These are phyloP conservation scores for Bodo saltans DNA, from an alignment of 78 protist genomes.

Conservation along the genomic window DNA sequence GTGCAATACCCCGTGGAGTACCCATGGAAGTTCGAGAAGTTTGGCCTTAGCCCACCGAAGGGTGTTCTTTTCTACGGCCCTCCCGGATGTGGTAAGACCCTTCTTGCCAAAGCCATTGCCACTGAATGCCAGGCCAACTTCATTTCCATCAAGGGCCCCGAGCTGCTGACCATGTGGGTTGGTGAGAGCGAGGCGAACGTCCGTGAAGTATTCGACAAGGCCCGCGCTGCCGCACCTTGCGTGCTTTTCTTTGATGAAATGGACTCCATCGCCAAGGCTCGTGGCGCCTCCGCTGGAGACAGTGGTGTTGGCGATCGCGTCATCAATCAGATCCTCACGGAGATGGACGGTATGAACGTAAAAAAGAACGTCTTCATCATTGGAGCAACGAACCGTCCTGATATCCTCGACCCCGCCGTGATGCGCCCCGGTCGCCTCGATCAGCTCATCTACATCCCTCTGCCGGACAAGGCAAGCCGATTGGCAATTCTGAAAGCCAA, in stretches of 20 bases:
- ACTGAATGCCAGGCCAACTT: slow-evolving; percentile 99
- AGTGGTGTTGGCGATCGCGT: slow-evolving; percentile 99
- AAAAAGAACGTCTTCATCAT: slow-evolving; percentile 99
- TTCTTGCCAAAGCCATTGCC: slow-evolving; percentile 99
- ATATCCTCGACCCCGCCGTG: slow-evolving; percentile 99
- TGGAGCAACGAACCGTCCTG: slow-evolving; percentile 99
- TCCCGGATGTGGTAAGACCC: slow-evolving; percentile 99
- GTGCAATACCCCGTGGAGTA: slow-evolving; percentile 99
- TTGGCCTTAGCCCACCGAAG: slow-evolving; percentile 95
- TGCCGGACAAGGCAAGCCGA: slow-evolving; percentile 95
- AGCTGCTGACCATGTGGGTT: slow-evolving; percentile 99
- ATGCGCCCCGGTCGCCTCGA: slow-evolving; percentile 96
- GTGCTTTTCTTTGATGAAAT: slow-evolving; percentile 99
- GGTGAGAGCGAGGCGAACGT: slow-evolving; percentile 99
- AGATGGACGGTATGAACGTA: slow-evolving; percentile 98
- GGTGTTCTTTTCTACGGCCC: slow-evolving; percentile 99
- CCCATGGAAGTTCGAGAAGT: slow-evolving; percentile 98
- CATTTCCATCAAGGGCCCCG: slow-evolving; percentile 97
- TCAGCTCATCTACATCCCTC: slow-evolving; percentile 99
- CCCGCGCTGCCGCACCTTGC: slow-evolving; percentile 99
- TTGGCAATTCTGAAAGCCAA: slow-evolving; percentile 84
- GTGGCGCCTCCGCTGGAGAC: slow-evolving; percentile 89
- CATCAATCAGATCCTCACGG: slow-evolving; percentile 98
- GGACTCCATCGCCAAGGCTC: slow-evolving; percentile 96
- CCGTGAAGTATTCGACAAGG: slow-evolving; percentile 99